phyloP scores from a whole-genome alignment of 176 grass and related monocot species.

The Musa acuminata region DNA sequence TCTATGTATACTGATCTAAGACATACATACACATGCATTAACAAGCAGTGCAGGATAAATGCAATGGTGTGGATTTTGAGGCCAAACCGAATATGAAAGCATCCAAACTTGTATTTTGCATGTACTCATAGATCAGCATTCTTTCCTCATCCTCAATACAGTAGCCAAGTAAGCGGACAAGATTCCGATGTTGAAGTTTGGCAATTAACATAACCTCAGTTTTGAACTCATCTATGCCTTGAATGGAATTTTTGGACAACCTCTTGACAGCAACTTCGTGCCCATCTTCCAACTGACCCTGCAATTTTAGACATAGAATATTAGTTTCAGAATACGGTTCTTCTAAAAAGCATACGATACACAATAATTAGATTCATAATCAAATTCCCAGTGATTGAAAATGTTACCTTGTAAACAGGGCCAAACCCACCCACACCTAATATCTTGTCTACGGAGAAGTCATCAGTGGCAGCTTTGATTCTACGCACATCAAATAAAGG shows the following conservation, averaged over 20 bases:
- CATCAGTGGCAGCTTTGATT: not conserved
- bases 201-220: conserved; percentile 85
- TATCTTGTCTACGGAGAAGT: not conserved
- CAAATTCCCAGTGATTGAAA: not conserved
- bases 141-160: conserved; percentile 72
- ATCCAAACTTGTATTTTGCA: conserved; percentile 83
- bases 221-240: conserved; percentile 79
- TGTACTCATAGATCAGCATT: conserved; percentile 83
- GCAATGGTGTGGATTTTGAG: conserved; percentile 5
- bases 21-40: not conserved
- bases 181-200: conserved; percentile 74
- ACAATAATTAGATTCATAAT: not conserved
- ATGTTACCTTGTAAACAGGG: conserved; percentile 9
- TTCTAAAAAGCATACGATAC: not conserved
- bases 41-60: not conserved
- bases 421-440: conserved; percentile 8
- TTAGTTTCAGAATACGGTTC: not conserved
- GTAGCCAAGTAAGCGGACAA: conserved; percentile 65
- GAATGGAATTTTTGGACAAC: conserved; percentile 52
- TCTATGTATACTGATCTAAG: not conserved
- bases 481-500: not conserved
- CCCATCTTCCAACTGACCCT: conserved; percentile 40
- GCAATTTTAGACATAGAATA: conserved; percentile 10
- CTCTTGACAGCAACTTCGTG: conserved; percentile 62
- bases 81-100: conserved; percentile 56